Base-by-base conservation (phyloP, 495 filamentous ascomycete genomes). In the Xylaria grammica region DNA sequence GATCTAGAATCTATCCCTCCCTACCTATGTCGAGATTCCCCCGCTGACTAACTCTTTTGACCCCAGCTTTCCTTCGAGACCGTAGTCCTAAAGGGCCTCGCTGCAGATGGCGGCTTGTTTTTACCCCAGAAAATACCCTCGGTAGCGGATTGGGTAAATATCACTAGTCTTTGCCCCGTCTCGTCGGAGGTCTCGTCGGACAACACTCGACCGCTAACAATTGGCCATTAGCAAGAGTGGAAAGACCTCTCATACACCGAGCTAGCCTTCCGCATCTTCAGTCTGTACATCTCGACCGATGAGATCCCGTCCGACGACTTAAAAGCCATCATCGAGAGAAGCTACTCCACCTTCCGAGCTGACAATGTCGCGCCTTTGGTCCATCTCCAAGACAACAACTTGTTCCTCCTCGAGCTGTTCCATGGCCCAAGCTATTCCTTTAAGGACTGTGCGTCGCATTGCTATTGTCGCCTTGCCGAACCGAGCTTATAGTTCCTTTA, bases 361-460 rank as follows among this genome's bases (percentile, higher is more conserved):
- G 74, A 83, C 11, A 85, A 94, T 15, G 84, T 90, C 44, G 90
- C 91, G 2, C 94, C 95, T 0, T 72, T 91, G 13, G 83, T 91
- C 42, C 82, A 87, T 10, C 83, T 97, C 29, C 78, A 90, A 61
- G 84, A 86, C 67, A 87, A 92, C 72, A 88, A 91, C 73, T 74
- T 97, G 9, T 84, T 96, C 73, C 77, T 98, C 11, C 87, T 98
- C 11, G 95, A 99, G 77, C 88, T 99, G 11, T 99, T 97, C 84
- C 94, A 98, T 74, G 95, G 95, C n/a, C 94, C 93, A 1, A 97
- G 87, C n/a, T 97, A 89, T 69, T 86, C 94, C 7, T 97, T 97
- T 83, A 97, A 97, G 77, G 94, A 96, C 72, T 64, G 62, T 63
- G 38, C 52, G 61, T 56, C 51, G 29, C 42, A 40, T 20, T n/a